Conservation (phyloP, 116 monocot species). For the Trichopus zeylanicus region DNA sequence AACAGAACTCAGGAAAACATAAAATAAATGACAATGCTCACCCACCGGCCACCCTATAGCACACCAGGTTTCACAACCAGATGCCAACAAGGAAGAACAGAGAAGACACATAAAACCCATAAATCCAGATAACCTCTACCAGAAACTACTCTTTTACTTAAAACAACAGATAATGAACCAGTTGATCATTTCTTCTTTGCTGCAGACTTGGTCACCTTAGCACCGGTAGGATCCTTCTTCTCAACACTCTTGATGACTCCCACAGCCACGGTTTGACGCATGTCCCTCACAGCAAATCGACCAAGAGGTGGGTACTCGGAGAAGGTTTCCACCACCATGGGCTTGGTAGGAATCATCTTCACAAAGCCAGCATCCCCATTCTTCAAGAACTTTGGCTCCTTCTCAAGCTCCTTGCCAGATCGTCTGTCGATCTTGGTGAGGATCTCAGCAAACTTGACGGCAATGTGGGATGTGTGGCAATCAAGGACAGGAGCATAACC, state of each 20-base stretch:
- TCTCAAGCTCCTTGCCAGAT: conserved; percentile 1
- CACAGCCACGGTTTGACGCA: conserved; percentile 8
- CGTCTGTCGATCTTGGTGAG: conserved; percentile 12
- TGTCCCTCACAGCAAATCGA: not conserved
- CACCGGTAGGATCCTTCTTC: not conserved
- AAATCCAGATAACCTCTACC: not conserved
- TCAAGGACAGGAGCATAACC: conserved; percentile 13
- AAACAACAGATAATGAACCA: too few species aligned
- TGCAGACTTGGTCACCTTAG: not conserved
- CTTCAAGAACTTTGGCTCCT: conserved; percentile 1
- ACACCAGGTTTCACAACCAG: not conserved
- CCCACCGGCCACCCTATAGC: not conserved
- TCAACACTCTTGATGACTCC: conserved; percentile 4
- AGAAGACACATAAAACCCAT: not conserved
- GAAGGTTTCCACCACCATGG: not conserved
- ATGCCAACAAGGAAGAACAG: not conserved
- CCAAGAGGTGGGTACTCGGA: not conserved
- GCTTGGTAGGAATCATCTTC: not conserved
- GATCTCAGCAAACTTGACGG: conserved; percentile 15
- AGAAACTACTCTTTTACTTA: too few species aligned
- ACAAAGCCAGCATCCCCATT: not conserved
- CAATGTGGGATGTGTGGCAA: conserved; percentile 17
- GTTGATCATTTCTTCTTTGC: not conserved
- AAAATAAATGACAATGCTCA: not conserved
- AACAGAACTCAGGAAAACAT: not conserved